Evolutionary conservation across 768 basidiomycete species (phyloP), one percentile per base, ranked within the genome.

Genomic region (Artomyces pyxidatus): DNA sequence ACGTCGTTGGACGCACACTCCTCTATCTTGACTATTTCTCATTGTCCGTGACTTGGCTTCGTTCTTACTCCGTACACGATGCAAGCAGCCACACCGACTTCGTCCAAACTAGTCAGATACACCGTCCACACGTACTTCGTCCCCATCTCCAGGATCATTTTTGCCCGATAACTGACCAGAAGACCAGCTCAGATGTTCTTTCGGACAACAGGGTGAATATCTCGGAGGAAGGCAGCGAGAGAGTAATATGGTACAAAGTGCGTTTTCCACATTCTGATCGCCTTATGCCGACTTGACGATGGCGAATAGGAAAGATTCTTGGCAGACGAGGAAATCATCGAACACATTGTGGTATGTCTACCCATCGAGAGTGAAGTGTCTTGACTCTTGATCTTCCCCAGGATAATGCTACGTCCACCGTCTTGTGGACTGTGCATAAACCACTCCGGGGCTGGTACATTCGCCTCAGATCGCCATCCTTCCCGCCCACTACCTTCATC

Each of bases 371-470:
- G 12, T 22, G 5, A 11, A 14, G 28, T 27, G 37, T 43, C 19
- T 37, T 46, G 38, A 44, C 28, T 19, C 19, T 21, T 50, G 12
- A 14, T 37, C 1, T 16, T 17, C 10, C 27, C 28, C 51, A 84
- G 85, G 83, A 89, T 49, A 84, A 83, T 35, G 72, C 77, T n/a
- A 80, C 76, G 4, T 78, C 75, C 21, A 73, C 74, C 0, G 62
- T 87, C 2, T 73, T 76, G 48, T 91, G 88, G 88, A 77, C 77
- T 9, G 78, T 89, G 23, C 88, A 89, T 61, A 77, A 81, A 5
- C 88, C 88, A 1, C 78, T 80, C 49, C 78, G 83, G 25, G 88
- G 88, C 39, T 91, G 88, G 88, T 91, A 90, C 63, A 80, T 91
- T 51, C 83, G 83, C 37, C 67, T 91, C 22, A 77, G 84, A 29